Percentiles rank a stretch among this genome's conserved stretches.
These are phyloP conservation scores for Quercus gilva DNA, from an alignment of 306 rosid species.

Conservation along the genomic window DNA sequence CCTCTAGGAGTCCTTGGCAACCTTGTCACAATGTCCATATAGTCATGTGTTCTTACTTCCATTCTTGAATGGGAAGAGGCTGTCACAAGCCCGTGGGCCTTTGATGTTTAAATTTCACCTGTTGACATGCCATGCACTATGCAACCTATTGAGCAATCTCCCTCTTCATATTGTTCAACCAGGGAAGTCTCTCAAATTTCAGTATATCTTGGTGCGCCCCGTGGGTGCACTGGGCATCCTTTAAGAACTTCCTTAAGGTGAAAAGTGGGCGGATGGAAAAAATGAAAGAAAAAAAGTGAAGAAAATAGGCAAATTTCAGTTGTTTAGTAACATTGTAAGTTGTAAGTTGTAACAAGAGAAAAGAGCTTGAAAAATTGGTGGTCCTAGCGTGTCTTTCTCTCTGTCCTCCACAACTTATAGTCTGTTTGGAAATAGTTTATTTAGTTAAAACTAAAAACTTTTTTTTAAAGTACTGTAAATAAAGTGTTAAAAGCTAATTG, in stretches of 20 bases:
- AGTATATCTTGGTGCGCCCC: neutral
- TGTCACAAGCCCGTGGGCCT: neutral
- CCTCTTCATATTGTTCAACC: neutral
- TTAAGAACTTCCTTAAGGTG: neutral
- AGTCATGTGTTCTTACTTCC: neutral
- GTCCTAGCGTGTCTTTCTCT: no score
- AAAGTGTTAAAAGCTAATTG: no score
- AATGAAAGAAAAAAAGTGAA: no score
- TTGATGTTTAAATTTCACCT: neutral
- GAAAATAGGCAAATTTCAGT: no score
- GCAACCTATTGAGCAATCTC: neutral
- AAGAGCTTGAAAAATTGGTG: no score
- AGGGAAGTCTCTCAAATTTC: neutral
- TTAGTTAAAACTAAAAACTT: no score
- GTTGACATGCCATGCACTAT: neutral
- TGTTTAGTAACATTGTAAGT: no score
- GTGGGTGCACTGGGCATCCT: neutral
- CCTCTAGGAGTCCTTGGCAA: neutral
- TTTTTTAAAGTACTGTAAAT: no score
- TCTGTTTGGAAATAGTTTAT: rapidly evolving
- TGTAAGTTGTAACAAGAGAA: no score
- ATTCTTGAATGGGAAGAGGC: neutral
- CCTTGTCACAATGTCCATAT: neutral
- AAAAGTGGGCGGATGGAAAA: no score
- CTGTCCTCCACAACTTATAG: no score